Conservation (phyloP, 768 basidiomycete genomes). For the Suillus sp. region DNA sequence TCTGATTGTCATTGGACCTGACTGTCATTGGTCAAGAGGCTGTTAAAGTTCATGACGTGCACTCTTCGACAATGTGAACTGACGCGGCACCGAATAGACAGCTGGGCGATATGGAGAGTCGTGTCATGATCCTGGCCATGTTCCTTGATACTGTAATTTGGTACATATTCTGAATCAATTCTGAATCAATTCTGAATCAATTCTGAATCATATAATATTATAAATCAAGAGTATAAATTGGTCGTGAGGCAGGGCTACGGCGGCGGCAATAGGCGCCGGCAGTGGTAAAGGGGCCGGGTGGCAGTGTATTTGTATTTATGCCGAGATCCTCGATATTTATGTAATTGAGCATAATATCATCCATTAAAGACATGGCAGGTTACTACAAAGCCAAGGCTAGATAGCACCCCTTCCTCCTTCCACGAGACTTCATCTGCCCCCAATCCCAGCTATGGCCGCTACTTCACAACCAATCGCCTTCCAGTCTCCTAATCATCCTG, state of each 20-base stretch:
- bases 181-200: no score
- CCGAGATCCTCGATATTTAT: slow-evolving; percentile 6
- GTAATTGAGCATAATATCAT: not conserved
- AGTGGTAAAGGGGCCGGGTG: not conserved
- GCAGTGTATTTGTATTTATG: not conserved
- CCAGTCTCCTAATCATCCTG: slow-evolving; percentile 27
- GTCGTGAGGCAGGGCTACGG: not conserved
- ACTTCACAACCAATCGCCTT: slow-evolving; percentile 49
- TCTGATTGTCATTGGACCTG: no score
- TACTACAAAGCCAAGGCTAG: slow-evolving; percentile 10
- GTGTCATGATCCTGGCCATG: slow-evolving; percentile 2
- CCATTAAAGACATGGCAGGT: not conserved
- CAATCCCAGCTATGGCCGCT: no score
- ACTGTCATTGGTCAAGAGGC: not conserved
- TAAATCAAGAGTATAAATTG: no score
- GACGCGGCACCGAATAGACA: no score
- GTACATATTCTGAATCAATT: not conserved
- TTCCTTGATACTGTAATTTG: slow-evolving; percentile 11
- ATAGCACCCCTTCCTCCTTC: slow-evolving; percentile 15
- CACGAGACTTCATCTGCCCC: no score
- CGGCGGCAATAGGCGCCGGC: not conserved
- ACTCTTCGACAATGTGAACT: no score
- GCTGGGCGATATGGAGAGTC: no score
- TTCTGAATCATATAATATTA: no score
- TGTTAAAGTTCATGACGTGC: no score